These are phyloP conservation scores for Aspergillaceae sp. DNA, from an alignment of 2,329 filamentous ascomycete species.

Conservation along the genomic window DNA sequence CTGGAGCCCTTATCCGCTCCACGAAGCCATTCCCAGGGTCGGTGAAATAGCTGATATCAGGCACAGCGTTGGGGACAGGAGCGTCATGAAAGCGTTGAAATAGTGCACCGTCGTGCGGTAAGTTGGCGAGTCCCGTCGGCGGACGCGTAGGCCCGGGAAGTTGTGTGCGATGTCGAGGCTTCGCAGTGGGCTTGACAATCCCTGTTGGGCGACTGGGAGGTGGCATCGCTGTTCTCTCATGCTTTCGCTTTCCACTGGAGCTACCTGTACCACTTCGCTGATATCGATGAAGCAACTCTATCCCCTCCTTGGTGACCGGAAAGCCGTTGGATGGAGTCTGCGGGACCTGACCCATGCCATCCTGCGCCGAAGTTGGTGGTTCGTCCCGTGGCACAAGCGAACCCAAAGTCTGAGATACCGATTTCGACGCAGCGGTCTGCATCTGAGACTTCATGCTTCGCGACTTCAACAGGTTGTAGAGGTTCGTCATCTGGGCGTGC, in stretches of 20 bases:
- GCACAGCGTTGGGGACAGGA: not conserved
- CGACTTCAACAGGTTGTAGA: constrained; percentile 50
- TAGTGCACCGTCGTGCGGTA: constrained; percentile 17
- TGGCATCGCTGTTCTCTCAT: constrained; percentile 22
- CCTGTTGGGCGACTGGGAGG: constrained; percentile 18
- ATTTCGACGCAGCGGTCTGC: constrained; percentile 47
- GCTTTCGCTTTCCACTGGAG: constrained; percentile 20
- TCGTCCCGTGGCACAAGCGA: constrained; percentile 19
- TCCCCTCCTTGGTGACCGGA: constrained; percentile 17
- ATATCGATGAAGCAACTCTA: constrained; percentile 31
- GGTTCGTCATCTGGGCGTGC: constrained; percentile 57
- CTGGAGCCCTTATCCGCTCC: not conserved
- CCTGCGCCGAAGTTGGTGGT: constrained; percentile 8
- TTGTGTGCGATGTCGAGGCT: constrained; percentile 21
- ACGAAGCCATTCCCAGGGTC: not conserved
- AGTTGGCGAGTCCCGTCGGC: constrained; percentile 12
- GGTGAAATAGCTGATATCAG: not conserved
- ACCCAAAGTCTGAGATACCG: constrained; percentile 41
- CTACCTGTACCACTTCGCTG: constrained; percentile 34
- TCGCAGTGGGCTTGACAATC: constrained; percentile 6
- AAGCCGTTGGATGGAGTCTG: constrained; percentile 17
- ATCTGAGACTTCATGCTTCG: constrained; percentile 48
- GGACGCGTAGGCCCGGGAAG: constrained; percentile 14
- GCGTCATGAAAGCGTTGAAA: constrained; percentile 16
- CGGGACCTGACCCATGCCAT: constrained; percentile 11